A percentile compares a stretch with the other conserved stretches of the same genome.
phyloP scores from a whole-genome alignment of 2,329 filamentous ascomycete species.

The Metarhizium guizhouense region DNA sequence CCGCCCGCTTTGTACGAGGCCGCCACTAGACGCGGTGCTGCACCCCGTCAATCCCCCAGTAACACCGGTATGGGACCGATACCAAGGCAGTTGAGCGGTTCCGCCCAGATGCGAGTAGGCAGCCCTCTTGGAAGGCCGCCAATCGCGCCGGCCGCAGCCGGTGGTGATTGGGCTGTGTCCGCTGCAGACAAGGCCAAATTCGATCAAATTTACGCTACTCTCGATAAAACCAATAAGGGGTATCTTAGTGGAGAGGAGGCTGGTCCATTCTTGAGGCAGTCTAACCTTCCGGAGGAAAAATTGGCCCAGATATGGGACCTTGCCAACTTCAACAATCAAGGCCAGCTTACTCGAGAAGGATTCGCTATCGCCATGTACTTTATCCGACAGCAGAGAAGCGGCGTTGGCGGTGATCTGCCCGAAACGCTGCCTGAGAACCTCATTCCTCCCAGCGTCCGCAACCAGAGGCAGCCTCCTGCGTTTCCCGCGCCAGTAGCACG shows the following conservation, averaged over 20 bases:
- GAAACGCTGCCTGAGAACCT: constrained; percentile 70
- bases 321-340: constrained; percentile 85
- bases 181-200: constrained; percentile 80
- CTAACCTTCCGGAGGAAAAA: constrained; percentile 76
- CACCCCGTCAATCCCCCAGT: constrained; percentile 40
- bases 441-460: constrained; percentile 78
- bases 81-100: constrained; percentile 73
- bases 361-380: constrained; percentile 98
- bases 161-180: constrained; percentile 69
- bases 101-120: constrained; percentile 52
- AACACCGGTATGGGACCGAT: constrained; percentile 54
- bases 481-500: constrained; percentile 39
- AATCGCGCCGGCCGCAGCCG: constrained; percentile 30
- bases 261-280: constrained; percentile 88
- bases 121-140: constrained; percentile 47
- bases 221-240: constrained; percentile 74
- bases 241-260: constrained; percentile 91
- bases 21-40: constrained; percentile 57
- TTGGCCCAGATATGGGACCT: constrained; percentile 96
- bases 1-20: constrained; percentile 86
- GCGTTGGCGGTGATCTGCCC: constrained; percentile 56
- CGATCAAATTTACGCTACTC: constrained; percentile 72
- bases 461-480: constrained; percentile 25
- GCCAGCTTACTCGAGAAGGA: constrained; percentile 76
- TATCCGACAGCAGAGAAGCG: constrained; percentile 79